These are phyloP conservation scores for Wickerhamomyces ciferrii DNA, from an alignment of 805 yeast species.

Conservation along the genomic window DNA sequence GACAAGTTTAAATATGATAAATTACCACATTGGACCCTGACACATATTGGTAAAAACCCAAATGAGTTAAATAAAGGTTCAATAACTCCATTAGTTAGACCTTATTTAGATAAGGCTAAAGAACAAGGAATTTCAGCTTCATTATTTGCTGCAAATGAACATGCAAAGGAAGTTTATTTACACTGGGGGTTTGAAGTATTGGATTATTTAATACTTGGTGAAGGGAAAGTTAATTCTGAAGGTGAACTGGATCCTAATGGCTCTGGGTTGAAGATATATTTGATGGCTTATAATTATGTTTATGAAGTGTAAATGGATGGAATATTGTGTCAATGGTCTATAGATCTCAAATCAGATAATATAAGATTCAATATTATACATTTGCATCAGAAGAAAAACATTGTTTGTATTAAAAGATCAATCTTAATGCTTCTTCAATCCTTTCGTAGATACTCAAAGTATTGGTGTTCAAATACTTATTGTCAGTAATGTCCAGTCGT, in stretches of 20 bases:
- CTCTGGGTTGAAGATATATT: not conserved
- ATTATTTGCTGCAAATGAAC: constrained; percentile 12
- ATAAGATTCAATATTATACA: too few species aligned
- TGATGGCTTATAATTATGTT: not conserved
- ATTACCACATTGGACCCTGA: not conserved
- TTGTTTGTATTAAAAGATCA: too few species aligned
- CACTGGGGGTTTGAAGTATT: constrained; percentile 14
- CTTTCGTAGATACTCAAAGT: too few species aligned
- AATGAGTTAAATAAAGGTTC: constrained; percentile 7
- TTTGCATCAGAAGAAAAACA: too few species aligned
- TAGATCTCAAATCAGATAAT: too few species aligned
- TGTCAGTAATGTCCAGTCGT: too few species aligned
- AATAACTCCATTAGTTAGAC: constrained; percentile 13
- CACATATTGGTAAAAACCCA: not conserved
- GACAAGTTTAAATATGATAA: not conserved
- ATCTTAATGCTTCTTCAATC: too few species aligned
- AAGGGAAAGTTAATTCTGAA: constrained; percentile 3
- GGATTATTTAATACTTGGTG: constrained; percentile 8
- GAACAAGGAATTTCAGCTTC: constrained; percentile 11
- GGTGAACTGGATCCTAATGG: constrained; percentile 1
- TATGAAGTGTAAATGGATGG: too few species aligned
- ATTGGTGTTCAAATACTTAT: too few species aligned
- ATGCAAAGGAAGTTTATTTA: constrained; percentile 13
- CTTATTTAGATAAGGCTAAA: constrained; percentile 13
- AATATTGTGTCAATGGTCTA: too few species aligned